phyloP scores from a whole-genome alignment of 805 yeast genomes.

The Candida ulmi region DNA sequence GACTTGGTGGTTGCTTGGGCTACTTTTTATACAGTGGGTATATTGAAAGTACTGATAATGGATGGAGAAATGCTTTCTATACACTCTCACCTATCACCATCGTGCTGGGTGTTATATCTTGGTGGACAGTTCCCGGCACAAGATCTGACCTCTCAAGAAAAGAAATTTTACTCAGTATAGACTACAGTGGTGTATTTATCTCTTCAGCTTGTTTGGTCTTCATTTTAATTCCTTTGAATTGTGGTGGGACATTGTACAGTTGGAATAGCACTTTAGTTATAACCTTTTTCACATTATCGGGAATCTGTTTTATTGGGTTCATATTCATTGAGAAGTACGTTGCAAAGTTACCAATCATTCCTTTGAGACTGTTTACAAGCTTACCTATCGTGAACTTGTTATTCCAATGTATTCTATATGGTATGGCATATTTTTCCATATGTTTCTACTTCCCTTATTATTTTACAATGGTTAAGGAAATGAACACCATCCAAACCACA shows the following conservation, averaged over 20 bases:
- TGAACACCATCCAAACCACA: conserved; percentile 4
- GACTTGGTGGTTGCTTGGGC: conserved; percentile 40
- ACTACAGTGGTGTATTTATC: conserved; percentile 43
- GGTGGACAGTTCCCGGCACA: too few species aligned
- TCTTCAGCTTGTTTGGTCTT: conserved; percentile 41
- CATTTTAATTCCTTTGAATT: conserved; percentile 44
- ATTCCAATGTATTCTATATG: conserved; percentile 39
- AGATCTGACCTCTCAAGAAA: too few species aligned
- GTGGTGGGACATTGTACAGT: conserved; percentile 46
- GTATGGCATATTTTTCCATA: conserved; percentile 41
- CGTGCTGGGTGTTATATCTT: too few species aligned
- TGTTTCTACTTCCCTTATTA: conserved; percentile 44
- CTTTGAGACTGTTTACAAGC: conserved; percentile 36
- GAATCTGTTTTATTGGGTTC: conserved; percentile 31
- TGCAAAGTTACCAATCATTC: conserved; percentile 48
- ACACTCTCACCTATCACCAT: too few species aligned
- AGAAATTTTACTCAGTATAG: too few species aligned
- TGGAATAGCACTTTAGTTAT: conserved; percentile 39
- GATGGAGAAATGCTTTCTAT: too few species aligned
- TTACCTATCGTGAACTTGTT: conserved; percentile 30
- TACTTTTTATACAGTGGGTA: conserved; percentile 25
- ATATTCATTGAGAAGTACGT: conserved; percentile 40
- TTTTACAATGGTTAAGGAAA: conserved; percentile 30
- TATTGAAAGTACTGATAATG: too few species aligned
- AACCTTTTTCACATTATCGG: conserved; percentile 29